Evolutionary conservation across 495 filamentous ascomycete genomes (phyloP).

Genomic region (Saxophila tyrrhenica): DNA sequence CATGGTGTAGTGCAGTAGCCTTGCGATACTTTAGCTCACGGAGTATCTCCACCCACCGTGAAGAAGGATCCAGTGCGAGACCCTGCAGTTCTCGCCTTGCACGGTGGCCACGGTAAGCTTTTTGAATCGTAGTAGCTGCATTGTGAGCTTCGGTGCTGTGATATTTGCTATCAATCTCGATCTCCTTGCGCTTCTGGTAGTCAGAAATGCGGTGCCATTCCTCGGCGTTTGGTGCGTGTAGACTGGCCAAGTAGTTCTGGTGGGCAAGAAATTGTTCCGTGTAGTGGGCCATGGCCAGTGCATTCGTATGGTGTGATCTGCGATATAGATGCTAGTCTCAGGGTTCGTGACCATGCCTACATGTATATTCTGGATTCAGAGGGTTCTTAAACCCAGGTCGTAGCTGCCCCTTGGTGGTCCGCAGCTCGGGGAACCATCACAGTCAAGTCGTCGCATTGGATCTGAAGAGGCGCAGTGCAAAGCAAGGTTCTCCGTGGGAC

Average conservation of each 20-base stretch:
- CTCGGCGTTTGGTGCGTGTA: background rate
- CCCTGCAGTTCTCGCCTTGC: slow-evolving; percentile 53
- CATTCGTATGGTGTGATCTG: too few species aligned
- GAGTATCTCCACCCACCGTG: slow-evolving; percentile 52
- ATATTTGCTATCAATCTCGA: slow-evolving; percentile 6
- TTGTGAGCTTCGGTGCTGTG: slow-evolving; percentile 7
- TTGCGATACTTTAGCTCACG: slow-evolving; percentile 12
- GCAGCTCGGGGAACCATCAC: too few species aligned
- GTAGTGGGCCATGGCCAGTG: too few species aligned
- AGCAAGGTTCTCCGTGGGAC: too few species aligned
- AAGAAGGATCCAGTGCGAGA: slow-evolving; percentile 50
- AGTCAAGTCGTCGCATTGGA: too few species aligned
- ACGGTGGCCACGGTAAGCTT: slow-evolving; percentile 59
- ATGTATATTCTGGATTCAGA: too few species aligned
- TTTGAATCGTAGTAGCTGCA: slow-evolving; percentile 48
- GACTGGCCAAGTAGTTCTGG: slow-evolving; percentile 2
- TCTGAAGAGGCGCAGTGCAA: too few species aligned
- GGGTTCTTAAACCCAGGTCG: too few species aligned
- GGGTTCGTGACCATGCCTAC: too few species aligned
- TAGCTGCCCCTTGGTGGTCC: too few species aligned
- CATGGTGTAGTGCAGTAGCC: slow-evolving; percentile 1
- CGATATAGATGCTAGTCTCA: too few species aligned
- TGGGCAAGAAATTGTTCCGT: slow-evolving; percentile 1
- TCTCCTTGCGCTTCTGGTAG: slow-evolving; percentile 4
- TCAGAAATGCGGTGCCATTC: slow-evolving; percentile 1